Base-by-base conservation (phyloP, 2,329 filamentous ascomycete species). In the Davidsoniella neocaledoniae region DNA sequence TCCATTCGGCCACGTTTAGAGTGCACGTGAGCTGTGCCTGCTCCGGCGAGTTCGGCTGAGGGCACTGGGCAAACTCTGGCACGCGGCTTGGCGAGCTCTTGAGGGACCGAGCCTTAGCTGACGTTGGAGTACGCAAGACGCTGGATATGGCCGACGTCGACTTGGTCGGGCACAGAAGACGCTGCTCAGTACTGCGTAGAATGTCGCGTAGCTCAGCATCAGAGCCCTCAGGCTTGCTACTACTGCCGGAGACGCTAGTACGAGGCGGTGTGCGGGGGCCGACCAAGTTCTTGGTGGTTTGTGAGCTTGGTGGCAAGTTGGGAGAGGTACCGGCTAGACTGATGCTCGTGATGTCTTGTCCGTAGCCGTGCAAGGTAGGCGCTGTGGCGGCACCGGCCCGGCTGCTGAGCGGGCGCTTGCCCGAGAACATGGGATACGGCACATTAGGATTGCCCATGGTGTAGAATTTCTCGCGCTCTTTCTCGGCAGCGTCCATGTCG, bases 171-270 rank as follows among this genome's bases (percentile, higher is more conserved):
- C 33, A 29, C 12, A 50, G 62, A 12, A 77, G 63, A 8, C 73
- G 63, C 60, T 69, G 63, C 23, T 76, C 74, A 1, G 73, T 77
- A 33, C 66, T 71, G 41, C 64, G 65, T 29, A 77, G 61, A 25
- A 77, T 77, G 53, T 70, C 63, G 1, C 67, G 63, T 23, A 77
- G 58, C 1, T 71, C 71, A 9, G 67, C 64, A 54, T 76, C 73
- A 0, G 71, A 26, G 38, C 25, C 41, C 41, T 21, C 19, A 12
- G 19, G 23, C 47, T 49, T n/a, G 25, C 16, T 4, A n/a, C 17
- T 14, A 25, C 41, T 33, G 2, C 40, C 12, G 16, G 16, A 17
- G 6, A 16, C 29, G n/a, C 21, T 41, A 25, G 39, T 16, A 10
- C 25, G 45, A n/a, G 44, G 43, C 7, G 44, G 44, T 10, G 49